Conservation (phyloP, 176 grass and related monocot genomes). For the Melocanna baccifera region DNA sequence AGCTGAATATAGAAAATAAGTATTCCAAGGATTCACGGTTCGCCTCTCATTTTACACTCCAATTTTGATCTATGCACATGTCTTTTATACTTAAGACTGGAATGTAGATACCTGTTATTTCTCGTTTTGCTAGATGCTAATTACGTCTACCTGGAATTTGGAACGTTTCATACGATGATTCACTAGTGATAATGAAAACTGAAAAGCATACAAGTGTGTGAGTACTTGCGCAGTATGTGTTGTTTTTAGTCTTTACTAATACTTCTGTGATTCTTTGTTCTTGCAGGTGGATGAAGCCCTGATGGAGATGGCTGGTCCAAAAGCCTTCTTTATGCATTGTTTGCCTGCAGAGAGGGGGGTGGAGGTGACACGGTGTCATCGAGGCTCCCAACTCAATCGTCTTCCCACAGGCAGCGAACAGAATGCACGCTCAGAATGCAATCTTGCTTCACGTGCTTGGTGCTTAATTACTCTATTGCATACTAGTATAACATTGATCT, state of each 20-base stretch:
- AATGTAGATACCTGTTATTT: not conserved
- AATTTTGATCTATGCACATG: not conserved
- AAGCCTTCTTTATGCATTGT: slow-evolving; percentile 93
- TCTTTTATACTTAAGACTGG: not conserved
- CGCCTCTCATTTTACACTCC: not conserved
- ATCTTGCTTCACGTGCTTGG: slow-evolving; percentile 91
- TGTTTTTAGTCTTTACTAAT: not conserved
- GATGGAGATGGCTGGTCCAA: slow-evolving; percentile 86
- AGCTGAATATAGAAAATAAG: slow-evolving; percentile 79
- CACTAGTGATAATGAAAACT: not conserved
- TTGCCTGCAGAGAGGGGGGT: slow-evolving; percentile 89
- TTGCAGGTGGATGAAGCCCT: slow-evolving; percentile 80
- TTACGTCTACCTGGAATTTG: not conserved
- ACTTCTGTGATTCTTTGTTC: not conserved
- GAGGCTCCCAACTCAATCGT: slow-evolving; percentile 90
- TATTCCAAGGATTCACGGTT: slow-evolving; percentile 90
- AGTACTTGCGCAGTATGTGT: not conserved
- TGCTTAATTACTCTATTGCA: slow-evolving; percentile 5
- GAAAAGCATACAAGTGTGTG: not conserved
- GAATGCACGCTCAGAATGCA: slow-evolving; percentile 92
- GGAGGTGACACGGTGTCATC: slow-evolving; percentile 70
- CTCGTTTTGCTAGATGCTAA: not conserved
- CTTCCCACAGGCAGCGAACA: slow-evolving; percentile 91
- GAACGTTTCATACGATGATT: not conserved
- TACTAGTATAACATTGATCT: not conserved